Conservation (phyloP, 768 basidiomycete species). For the Lactarius pseudohatsudake region DNA sequence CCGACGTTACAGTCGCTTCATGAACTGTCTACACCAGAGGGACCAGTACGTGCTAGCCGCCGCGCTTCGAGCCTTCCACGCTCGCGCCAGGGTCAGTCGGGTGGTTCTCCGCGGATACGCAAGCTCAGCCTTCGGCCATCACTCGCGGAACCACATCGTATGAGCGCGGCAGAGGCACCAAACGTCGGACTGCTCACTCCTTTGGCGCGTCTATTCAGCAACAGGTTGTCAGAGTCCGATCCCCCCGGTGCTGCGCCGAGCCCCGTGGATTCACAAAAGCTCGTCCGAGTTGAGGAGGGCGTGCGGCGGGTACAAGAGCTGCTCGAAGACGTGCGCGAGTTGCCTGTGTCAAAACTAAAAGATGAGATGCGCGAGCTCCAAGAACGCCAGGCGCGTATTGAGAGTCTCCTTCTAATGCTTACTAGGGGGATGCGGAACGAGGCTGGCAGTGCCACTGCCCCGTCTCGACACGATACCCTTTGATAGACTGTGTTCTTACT, state of each 20-base stretch:
- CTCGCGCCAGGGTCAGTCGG: constrained; percentile 29
- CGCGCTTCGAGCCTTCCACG: constrained; percentile 31
- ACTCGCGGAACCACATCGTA: constrained; percentile 25
- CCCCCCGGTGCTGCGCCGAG: constrained; percentile 25
- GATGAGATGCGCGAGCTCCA: constrained; percentile 84
- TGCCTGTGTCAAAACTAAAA: constrained; percentile 66
- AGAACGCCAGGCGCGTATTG: constrained; percentile 75
- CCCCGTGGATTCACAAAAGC: constrained; percentile 29
- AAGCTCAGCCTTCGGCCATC: constrained; percentile 34
- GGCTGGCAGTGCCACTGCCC: constrained; percentile 11
- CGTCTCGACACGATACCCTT: constrained; percentile 27
- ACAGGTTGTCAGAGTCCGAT: constrained; percentile 23
- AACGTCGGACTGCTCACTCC: constrained; percentile 43
- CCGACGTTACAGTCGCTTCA: not conserved
- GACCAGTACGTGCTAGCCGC: constrained; percentile 5
- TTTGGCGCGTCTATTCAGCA: constrained; percentile 47
- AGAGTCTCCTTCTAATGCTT: constrained; percentile 65
- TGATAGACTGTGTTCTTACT: not conserved
- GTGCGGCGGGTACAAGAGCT: constrained; percentile 58
- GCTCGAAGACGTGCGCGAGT: constrained; percentile 58
- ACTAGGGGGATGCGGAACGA: constrained; percentile 62
- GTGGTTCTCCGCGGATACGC: constrained; percentile 31
- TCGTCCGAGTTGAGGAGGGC: constrained; percentile 45
- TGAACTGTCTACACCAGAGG: constrained; percentile 14
- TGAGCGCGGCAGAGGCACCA: constrained; percentile 32